These are phyloP conservation scores for Dillenia turbinata DNA, from an alignment of 164 flowering plant genomes.

Conservation along the genomic window DNA sequence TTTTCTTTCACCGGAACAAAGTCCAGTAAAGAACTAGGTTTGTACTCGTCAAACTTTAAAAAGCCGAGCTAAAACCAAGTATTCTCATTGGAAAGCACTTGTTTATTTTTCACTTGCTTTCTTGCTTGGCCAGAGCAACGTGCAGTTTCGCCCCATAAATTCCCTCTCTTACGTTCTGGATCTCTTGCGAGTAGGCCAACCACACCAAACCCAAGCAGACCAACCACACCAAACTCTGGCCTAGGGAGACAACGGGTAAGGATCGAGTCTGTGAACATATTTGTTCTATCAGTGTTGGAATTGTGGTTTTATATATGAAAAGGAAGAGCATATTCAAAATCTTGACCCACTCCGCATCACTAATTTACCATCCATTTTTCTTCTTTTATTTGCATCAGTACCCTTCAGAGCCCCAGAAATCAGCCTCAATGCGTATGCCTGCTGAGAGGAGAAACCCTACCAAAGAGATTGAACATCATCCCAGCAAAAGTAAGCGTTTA, in stretches of 20 bases:
- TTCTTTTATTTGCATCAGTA: conserved; percentile 29
- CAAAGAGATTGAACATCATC: conserved; percentile 47
- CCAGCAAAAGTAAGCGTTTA: conserved; percentile 71
- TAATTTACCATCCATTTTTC: not conserved
- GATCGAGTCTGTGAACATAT: not conserved
- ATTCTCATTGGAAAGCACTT: too few species aligned
- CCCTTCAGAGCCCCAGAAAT: conserved; percentile 61
- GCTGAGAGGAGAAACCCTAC: conserved; percentile 32
- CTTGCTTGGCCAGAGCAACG: conserved; percentile 41
- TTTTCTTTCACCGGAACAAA: conserved; percentile 47
- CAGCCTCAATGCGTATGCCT: conserved; percentile 53
- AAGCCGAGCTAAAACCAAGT: not conserved
- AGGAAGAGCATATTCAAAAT: too few species aligned
- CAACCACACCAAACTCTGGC: conserved; percentile 47
- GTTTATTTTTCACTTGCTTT: not conserved
- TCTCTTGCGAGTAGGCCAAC: conserved; percentile 44
- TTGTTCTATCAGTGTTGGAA: too few species aligned
- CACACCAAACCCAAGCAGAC: conserved; percentile 27
- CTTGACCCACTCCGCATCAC: too few species aligned
- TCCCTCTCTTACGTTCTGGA: conserved; percentile 68
- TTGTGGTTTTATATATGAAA: too few species aligned
- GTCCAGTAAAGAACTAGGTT: conserved; percentile 44
- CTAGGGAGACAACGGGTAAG: conserved; percentile 40
- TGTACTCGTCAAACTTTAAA: conserved; percentile 5
- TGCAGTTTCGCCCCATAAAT: conserved; percentile 58